Evolutionary conservation across 1,284 basidiomycete genomes (phyloP).

Genomic region (Inonotus hispidus): DNA sequence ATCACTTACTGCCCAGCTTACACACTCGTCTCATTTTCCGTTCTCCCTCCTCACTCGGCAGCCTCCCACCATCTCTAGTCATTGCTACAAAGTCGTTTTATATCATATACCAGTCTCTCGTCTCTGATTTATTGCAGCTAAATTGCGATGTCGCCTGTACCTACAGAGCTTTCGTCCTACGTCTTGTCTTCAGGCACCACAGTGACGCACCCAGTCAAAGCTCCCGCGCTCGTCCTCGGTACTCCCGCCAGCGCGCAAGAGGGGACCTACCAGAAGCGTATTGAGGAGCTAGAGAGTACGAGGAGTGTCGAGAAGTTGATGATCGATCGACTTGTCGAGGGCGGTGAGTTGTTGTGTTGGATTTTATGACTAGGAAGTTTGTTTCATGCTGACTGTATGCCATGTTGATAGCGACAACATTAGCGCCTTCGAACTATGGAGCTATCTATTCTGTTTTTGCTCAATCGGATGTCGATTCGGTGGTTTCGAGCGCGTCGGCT

Average conservation of each 20-base stretch:
- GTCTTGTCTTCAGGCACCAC: neutral
- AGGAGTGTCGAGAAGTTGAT: slow-evolving; percentile 64
- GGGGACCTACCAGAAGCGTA: slow-evolving; percentile 66
- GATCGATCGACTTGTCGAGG: slow-evolving; percentile 69
- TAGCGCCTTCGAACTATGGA: slow-evolving; percentile 52
- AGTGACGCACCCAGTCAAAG: slow-evolving; percentile 27
- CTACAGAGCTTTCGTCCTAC: slow-evolving; percentile 5
- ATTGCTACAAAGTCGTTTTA: neutral
- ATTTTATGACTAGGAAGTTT: slow-evolving; percentile 40
- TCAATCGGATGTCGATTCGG: slow-evolving; percentile 50
- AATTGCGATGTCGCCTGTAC: slow-evolving; percentile 14
- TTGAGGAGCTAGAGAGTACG: slow-evolving; percentile 50
- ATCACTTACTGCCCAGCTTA: neutral
- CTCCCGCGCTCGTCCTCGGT: slow-evolving; percentile 59
- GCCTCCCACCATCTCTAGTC: too few species aligned
- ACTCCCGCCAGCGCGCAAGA: slow-evolving; percentile 69
- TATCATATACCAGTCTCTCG: neutral
- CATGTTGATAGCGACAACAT: slow-evolving; percentile 44
- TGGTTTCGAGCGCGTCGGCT: slow-evolving; percentile 45
- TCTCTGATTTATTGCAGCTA: neutral
- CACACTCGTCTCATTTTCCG: neutral
- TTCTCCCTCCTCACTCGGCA: neutral
- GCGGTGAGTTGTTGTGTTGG: slow-evolving; percentile 43
- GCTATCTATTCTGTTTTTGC: slow-evolving; percentile 62
- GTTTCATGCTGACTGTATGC: slow-evolving; percentile 18